phyloP scores from a whole-genome alignment of 2,329 filamentous ascomycete genomes.

The Pestalotiopsis sp. region DNA sequence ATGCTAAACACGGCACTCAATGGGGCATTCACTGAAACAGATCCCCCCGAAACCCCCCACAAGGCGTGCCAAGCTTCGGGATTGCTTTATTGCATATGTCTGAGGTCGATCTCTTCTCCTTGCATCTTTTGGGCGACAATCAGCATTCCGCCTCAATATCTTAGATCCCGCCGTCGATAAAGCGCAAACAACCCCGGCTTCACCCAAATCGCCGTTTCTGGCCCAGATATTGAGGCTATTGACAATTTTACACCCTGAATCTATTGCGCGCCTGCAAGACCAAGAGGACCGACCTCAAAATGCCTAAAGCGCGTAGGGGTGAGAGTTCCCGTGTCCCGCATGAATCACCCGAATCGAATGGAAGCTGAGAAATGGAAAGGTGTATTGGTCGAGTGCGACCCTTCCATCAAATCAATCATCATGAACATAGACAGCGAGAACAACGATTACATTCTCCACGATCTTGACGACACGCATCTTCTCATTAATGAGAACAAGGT shows the following conservation, averaged over 20 bases:
- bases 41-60: not conserved
- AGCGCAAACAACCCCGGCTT: not conserved
- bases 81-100: not conserved
- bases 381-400: constrained; percentile 77
- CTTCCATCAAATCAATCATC: constrained; percentile 86
- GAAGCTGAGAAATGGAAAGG: constrained; percentile 40
- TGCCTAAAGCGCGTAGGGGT: constrained; percentile 6
- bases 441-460: constrained; percentile 77
- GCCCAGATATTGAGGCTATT: not conserved
- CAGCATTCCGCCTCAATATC: not conserved
- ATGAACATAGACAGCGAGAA: constrained; percentile 70
- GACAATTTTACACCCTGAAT: not conserved
- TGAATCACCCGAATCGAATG: constrained; percentile 10
- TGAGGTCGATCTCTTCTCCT: not conserved
- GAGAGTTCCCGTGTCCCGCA: not conserved
- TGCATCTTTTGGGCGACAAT: not conserved
- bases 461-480: constrained; percentile 75
- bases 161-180: not conserved
- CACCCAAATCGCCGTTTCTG: not conserved
- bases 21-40: not conserved
- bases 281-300: not conserved
- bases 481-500: constrained; percentile 76
- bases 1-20: not conserved
- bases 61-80: not conserved
- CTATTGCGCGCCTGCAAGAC: not conserved